Evolutionary conservation across 371 early-diverging fungal genomes (phyloP).

Genomic region (Saksenaea oblongispora): DNA sequence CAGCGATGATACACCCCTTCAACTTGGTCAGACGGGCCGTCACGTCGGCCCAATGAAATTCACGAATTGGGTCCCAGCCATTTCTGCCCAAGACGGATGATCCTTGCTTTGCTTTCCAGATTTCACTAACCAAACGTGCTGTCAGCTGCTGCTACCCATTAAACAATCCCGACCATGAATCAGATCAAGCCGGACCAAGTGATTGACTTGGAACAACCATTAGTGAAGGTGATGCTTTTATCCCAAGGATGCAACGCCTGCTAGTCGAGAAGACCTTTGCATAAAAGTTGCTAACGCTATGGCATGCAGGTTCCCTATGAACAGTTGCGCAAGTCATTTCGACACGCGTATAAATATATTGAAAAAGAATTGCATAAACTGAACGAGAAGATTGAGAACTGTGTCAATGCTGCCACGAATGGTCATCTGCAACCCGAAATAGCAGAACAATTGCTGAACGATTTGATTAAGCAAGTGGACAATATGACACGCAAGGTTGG

Average conservation of each 20-base stretch:
- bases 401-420: constrained; percentile 30
- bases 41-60: too few relatives aligned
- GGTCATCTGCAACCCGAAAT: constrained; percentile 44
- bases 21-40: too few relatives aligned
- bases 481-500: constrained; percentile 74
- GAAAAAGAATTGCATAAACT: constrained; percentile 76
- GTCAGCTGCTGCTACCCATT: background rate
- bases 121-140: background rate
- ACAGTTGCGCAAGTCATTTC: constrained; percentile 81
- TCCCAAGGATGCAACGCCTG: background rate
- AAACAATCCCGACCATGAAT: constrained; percentile 50
- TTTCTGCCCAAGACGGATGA: too few relatives aligned
- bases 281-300: background rate
- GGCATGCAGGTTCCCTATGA: constrained; percentile 82
- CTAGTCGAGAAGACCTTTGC: constrained; percentile 5
- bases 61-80: too few relatives aligned
- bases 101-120: too few relatives aligned
- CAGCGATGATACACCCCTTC: too few relatives aligned
- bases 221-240: constrained; percentile 68
- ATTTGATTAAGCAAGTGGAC: constrained; percentile 63
- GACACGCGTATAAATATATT: constrained; percentile 75
- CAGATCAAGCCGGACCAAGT: constrained; percentile 77
- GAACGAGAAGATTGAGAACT: constrained; percentile 43
- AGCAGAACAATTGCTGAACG: constrained; percentile 59
- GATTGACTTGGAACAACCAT: constrained; percentile 84